phyloP scores from a whole-genome alignment of 2,329 filamentous ascomycete species.

The Curvularia verruculosa region DNA sequence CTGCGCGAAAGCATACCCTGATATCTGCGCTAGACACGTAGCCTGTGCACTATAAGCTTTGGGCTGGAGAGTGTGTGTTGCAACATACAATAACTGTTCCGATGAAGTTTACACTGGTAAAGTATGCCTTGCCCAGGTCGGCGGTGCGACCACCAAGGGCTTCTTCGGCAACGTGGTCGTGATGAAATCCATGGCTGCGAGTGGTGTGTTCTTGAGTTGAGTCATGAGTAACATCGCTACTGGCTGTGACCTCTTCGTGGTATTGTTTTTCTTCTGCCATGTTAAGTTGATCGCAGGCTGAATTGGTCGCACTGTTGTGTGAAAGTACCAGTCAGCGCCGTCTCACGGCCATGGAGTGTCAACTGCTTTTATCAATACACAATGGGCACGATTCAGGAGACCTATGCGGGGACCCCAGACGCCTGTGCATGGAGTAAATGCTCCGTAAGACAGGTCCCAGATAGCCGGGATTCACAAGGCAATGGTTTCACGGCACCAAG shows the following conservation, averaged over 20 bases:
- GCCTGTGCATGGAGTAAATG: conserved; percentile 9
- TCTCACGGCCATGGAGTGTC: conserved; percentile 5
- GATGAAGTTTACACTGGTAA: conserved; percentile 33
- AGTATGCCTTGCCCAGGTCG: conserved; percentile 37
- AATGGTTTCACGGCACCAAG: conserved; percentile 1
- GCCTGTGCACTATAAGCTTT: conserved; percentile 22
- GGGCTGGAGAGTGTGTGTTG: too few relatives aligned
- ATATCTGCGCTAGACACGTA: conserved; percentile 41
- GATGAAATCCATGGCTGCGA: conserved; percentile 30
- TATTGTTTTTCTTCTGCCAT: conserved; percentile 33
- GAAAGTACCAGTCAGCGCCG: neutral
- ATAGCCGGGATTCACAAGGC: conserved; percentile 7
- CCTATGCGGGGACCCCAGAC: conserved; percentile 11
- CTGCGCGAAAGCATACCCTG: conserved; percentile 14
- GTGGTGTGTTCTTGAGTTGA: conserved; percentile 15
- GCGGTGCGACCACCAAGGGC: conserved; percentile 35
- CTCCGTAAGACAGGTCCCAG: conserved; percentile 7
- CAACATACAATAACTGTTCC: conserved; percentile 40
- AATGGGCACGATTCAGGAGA: conserved; percentile 10
- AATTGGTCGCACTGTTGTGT: neutral
- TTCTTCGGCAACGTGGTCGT: conserved; percentile 38
- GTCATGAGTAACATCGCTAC: conserved; percentile 7
- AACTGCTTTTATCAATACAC: conserved; percentile 13
- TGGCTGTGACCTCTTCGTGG: conserved; percentile 17
- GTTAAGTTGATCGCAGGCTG: neutral